A percentile compares a stretch with the other conserved stretches of the same genome.
These are phyloP conservation scores for Pythium rishiriense DNA, from an alignment of 352 stramenopile species.

Conservation along the genomic window DNA sequence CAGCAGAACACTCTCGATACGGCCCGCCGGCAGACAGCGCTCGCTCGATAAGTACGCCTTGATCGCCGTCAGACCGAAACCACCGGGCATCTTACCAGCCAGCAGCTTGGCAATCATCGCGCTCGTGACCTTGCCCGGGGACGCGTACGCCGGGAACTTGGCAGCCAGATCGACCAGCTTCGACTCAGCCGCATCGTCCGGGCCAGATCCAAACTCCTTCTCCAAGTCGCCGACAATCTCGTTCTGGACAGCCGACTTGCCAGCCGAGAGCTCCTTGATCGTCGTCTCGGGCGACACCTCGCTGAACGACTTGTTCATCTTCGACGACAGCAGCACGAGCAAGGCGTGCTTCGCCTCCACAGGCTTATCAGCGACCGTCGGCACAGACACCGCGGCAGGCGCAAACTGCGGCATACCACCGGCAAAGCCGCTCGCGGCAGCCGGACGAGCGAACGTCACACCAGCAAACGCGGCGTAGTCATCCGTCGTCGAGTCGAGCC, in stretches of 20 bases:
- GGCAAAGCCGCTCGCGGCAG: slow-evolving; percentile 14
- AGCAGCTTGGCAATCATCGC: slow-evolving; percentile 80
- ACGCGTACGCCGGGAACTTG: slow-evolving; percentile 70
- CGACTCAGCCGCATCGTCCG: slow-evolving; percentile 76
- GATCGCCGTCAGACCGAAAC: slow-evolving; percentile 75
- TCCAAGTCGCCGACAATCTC: slow-evolving; percentile 86
- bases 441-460: slow-evolving; percentile 52
- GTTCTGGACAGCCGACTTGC: slow-evolving; percentile 88
- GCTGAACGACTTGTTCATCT: slow-evolving; percentile 71
- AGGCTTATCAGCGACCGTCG: slow-evolving; percentile 56
- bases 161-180: slow-evolving; percentile 70
- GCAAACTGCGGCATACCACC: slow-evolving; percentile 41
- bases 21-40: slow-evolving; percentile 66
- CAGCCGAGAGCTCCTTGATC: slow-evolving; percentile 79
- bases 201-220: slow-evolving; percentile 81
- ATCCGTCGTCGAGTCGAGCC: slow-evolving; percentile 72
- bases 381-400: slow-evolving; percentile 42
- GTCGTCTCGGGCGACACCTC: slow-evolving; percentile 63
- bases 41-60: slow-evolving; percentile 73
- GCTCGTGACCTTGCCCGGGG: slow-evolving; percentile 74
- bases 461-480: slow-evolving; percentile 76
- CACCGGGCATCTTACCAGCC: slow-evolving; percentile 78
- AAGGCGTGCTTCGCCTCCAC: slow-evolving; percentile 80
- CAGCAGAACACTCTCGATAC: slow-evolving; percentile 79
- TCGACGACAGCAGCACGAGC: slow-evolving; percentile 71